Evolutionary conservation across 1,284 basidiomycete genomes (phyloP), one percentile per base, ranked within the genome.

Genomic region (Garcileccinum viscosum): DNA sequence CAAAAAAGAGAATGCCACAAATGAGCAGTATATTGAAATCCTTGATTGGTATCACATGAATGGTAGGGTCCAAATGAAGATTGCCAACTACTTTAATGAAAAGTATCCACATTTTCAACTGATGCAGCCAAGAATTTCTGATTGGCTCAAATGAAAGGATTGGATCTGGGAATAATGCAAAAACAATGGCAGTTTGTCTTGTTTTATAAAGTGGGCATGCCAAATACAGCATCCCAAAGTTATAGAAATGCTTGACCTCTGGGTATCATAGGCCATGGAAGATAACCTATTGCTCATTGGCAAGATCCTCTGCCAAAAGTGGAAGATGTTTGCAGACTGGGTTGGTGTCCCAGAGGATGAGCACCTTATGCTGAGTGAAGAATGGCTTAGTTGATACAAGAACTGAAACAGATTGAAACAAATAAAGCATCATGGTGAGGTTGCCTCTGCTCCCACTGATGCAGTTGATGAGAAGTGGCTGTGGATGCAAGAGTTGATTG

Each of bases 361-460:
- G 24, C n/a, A 9, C 22, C 64, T 74, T 0, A 40, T 3, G 0
- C 4, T 72, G 0, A 74, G 70, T 5, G n/a, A 74, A 0, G 67
- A 68, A 0, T 74, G 67, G 70, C 5, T 74, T 1, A 27, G 1
- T 1, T 0, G 3, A 0, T 74, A 12, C 22, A 74, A 74, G 22
- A 0, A 2, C 1, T 0, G 3, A 2, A 19, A 1, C 50, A 42
- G 65, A 0, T 12, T 74, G 1, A 72, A 67, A 42, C 0, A 58
- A 0, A 15, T 70, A 1, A 73, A 67, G 4, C 0, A 5, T 0
- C 62, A 75, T 63, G 58, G 72, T 24, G 61, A 75, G 17, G 73
- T 65, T 22, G 69, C 58, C 0, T 75, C 67, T 6, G 63, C 24
- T 27, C 0, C 24, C 3, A 0, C 19, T 0, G 42, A 63, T 0